These are phyloP conservation scores for Neurospora sp. DNA, from an alignment of 495 filamentous ascomycete species.

Conservation along the genomic window DNA sequence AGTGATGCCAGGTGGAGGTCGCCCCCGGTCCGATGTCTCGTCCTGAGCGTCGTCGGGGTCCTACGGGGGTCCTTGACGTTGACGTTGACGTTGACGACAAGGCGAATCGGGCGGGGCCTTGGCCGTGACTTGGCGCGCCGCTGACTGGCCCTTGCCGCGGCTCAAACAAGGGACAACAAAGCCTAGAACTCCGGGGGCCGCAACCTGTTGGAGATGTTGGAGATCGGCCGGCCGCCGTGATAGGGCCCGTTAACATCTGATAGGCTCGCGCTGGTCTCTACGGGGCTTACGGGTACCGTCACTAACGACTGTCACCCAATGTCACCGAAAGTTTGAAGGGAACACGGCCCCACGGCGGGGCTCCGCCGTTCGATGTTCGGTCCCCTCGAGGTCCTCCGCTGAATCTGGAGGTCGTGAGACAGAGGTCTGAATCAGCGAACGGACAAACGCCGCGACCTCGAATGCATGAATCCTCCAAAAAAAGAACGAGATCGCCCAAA, in stretches of 20 bases:
- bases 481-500: not conserved
- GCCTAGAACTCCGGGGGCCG: not conserved
- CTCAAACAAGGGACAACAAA: not conserved
- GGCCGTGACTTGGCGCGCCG: not conserved
- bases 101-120: not conserved
- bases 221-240: not conserved
- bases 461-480: not conserved
- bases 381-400: not conserved
- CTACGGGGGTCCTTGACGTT: not conserved
- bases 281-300: not conserved
- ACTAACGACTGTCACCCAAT: not conserved
- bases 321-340: not conserved
- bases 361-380: not conserved
- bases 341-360: not conserved
- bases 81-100: not conserved
- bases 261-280: not conserved
- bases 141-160: not conserved
- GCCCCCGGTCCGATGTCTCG: not conserved
- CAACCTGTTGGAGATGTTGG: not conserved
- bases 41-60: not conserved
- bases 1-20: not conserved
- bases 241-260: not conserved
- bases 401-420: not conserved
- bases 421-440: not conserved
- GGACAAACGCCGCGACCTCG: not conserved